A percentile compares a stretch with the other conserved stretches of the same genome.
phyloP scores from a whole-genome alignment of 2,329 filamentous ascomycete species.

The Cladosporium sp. region DNA sequence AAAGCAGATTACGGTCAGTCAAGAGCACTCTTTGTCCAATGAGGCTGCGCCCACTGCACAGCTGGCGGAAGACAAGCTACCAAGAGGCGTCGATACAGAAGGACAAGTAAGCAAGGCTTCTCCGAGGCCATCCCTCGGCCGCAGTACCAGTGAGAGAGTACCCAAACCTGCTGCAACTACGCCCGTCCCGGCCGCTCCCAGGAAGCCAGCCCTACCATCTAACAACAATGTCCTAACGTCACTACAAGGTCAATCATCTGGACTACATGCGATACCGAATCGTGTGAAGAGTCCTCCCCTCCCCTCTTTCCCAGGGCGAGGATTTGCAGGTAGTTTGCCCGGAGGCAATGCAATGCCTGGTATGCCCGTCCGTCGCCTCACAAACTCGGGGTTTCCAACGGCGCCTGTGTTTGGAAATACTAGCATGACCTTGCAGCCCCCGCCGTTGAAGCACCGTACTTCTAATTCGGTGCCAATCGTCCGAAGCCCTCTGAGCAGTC shows the following conservation, averaged over 20 bases:
- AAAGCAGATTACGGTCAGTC: background rate
- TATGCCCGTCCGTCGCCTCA: constrained; percentile 1
- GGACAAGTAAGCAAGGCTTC: background rate
- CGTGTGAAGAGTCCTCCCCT: constrained; percentile 1
- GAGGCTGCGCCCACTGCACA: too few species aligned
- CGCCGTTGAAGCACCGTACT: background rate
- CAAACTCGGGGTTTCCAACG: background rate
- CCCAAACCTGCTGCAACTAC: background rate
- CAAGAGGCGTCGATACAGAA: too few species aligned
- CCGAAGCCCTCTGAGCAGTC: constrained; percentile 22
- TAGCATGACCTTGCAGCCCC: background rate
- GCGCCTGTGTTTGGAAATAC: background rate
- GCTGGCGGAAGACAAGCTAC: too few species aligned
- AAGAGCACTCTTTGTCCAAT: too few species aligned
- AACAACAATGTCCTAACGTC: background rate
- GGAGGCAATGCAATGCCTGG: background rate
- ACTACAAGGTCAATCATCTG: background rate
- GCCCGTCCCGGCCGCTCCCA: background rate
- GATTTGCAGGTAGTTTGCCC: background rate
- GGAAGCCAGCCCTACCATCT: background rate
- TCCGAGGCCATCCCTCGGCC: background rate
- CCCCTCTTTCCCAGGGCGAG: constrained; percentile 1
- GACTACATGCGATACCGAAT: background rate
- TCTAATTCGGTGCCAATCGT: constrained; percentile 6
- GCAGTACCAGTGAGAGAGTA: constrained; percentile 6